Percentiles rank a stretch among this genome's conserved stretches.
These are phyloP conservation scores for Medicago ruthenica DNA, from an alignment of 306 rosid species.

Conservation along the genomic window DNA sequence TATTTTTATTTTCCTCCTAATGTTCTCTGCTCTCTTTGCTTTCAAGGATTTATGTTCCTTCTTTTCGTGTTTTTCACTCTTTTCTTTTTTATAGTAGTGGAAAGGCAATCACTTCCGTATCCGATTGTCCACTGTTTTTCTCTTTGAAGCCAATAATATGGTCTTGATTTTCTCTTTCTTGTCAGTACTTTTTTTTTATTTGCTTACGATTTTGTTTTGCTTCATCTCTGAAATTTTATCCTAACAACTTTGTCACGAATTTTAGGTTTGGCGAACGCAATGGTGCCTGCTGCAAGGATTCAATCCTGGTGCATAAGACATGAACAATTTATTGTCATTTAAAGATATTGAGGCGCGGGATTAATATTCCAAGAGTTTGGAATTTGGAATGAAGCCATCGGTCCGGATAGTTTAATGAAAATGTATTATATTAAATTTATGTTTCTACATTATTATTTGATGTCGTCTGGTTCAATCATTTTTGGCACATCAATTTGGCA, in stretches of 20 bases:
- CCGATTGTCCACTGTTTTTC: neutral
- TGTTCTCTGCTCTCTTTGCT: no score
- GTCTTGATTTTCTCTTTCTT: slow-evolving; percentile 22
- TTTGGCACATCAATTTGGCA: slow-evolving; percentile 50
- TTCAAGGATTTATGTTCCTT: no score
- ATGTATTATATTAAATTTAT: slow-evolving; percentile 39
- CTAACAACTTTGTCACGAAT: slow-evolving; percentile 42
- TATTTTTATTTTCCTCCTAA: no score
- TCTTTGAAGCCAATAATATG: slow-evolving; percentile 22
- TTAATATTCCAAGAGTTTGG: slow-evolving; percentile 39
- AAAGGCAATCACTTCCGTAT: neutral
- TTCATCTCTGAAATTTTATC: slow-evolving; percentile 7
- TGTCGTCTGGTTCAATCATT: slow-evolving; percentile 47
- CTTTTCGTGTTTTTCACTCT: no score
- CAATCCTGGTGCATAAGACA: slow-evolving; percentile 32
- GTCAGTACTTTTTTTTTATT: slow-evolving; percentile 4
- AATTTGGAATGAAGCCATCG: slow-evolving; percentile 64
- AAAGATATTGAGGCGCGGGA: slow-evolving; percentile 49
- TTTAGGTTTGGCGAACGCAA: slow-evolving; percentile 49
- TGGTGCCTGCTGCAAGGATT: slow-evolving; percentile 44
- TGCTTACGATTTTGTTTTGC: slow-evolving; percentile 10
- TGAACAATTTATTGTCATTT: slow-evolving; percentile 38
- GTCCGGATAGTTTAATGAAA: slow-evolving; percentile 51
- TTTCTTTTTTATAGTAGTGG: no score
- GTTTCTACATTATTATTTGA: slow-evolving; percentile 43